A percentile compares a stretch with the other conserved stretches of the same genome.
These are phyloP conservation scores for Colletotrichum sp. DNA, from an alignment of 2,329 filamentous ascomycete genomes.

Conservation along the genomic window DNA sequence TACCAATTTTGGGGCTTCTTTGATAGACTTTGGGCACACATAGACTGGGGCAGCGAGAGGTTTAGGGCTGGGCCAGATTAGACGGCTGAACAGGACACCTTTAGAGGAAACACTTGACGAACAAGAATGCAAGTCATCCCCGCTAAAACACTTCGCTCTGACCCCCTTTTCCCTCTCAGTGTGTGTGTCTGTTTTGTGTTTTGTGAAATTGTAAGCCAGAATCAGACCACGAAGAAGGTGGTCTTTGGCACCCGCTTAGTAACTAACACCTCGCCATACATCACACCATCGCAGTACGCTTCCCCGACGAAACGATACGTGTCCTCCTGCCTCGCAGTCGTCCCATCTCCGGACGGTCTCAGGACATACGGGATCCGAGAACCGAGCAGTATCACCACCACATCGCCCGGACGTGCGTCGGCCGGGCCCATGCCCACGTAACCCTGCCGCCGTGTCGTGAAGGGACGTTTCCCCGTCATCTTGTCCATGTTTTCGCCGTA, in stretches of 20 bases:
- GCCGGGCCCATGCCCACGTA: constrained; percentile 15
- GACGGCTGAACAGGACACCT: constrained; percentile 3
- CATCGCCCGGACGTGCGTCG: constrained; percentile 1
- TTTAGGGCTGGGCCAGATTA: not conserved
- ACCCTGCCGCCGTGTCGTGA: constrained; percentile 7
- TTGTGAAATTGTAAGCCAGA: not conserved
- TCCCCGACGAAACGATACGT: constrained; percentile 11
- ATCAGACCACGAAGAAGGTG: not conserved
- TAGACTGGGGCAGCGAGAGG: not conserved
- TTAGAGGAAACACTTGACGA: not conserved
- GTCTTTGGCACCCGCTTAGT: not conserved
- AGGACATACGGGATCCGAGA: constrained; percentile 18
- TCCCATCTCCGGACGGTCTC: constrained; percentile 18
- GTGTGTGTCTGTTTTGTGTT: not conserved
- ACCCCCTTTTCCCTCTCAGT: not conserved
- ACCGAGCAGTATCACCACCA: constrained; percentile 15
- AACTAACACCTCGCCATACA: constrained; percentile 17
- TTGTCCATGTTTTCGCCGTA: constrained; percentile 8
- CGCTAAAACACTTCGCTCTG: not conserved
- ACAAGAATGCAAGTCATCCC: not conserved
- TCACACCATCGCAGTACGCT: constrained; percentile 14
- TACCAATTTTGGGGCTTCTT: not conserved
- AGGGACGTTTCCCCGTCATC: constrained; percentile 5
- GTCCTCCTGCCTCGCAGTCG: not conserved
- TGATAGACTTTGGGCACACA: constrained; percentile 7